A percentile compares a stretch with the other conserved stretches of the same genome.
phyloP scores from a whole-genome alignment of 176 grass and related monocot genomes.

The Cenchrus purpureus region DNA sequence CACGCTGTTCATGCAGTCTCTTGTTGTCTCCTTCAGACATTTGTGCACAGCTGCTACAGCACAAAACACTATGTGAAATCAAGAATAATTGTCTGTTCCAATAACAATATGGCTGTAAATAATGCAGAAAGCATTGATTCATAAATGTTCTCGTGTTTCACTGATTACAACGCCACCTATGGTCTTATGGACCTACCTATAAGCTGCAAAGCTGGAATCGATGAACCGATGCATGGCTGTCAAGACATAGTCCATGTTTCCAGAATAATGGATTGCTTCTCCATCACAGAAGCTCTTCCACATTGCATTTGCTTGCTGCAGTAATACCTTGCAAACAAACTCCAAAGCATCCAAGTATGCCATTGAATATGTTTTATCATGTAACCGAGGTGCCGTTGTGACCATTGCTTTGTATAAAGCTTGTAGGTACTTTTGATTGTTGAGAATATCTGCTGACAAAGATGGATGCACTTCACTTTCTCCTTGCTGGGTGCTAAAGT shows the following conservation, averaged over 20 bases:
- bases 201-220: slow-evolving; percentile 55
- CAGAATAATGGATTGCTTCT: slow-evolving; percentile 43
- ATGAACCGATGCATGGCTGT: slow-evolving; percentile 58
- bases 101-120: slow-evolving; percentile 3
- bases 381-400: slow-evolving; percentile 39
- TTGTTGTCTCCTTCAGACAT: slow-evolving; percentile 53
- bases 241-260: slow-evolving; percentile 44
- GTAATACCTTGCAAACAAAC: slow-evolving; percentile 69
- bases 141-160: not conserved
- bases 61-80: slow-evolving; percentile 41
- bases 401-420: slow-evolving; percentile 46
- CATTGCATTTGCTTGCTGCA: slow-evolving; percentile 47
- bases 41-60: slow-evolving; percentile 45
- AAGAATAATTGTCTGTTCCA: slow-evolving; percentile 19
- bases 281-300: slow-evolving; percentile 63
- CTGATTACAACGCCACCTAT: slow-evolving; percentile 18
- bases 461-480: slow-evolving; percentile 36
- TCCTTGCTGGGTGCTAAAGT: slow-evolving; percentile 44
- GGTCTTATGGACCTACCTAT: slow-evolving; percentile 53
- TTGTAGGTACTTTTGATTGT: slow-evolving; percentile 42
- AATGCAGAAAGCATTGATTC: not conserved
- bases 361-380: slow-evolving; percentile 46
- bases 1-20: slow-evolving; percentile 48
- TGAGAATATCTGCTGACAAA: slow-evolving; percentile 44
- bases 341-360: slow-evolving; percentile 79